phyloP scores from a whole-genome alignment of 108 stramenopile species.

The Epithemia pelagica region DNA sequence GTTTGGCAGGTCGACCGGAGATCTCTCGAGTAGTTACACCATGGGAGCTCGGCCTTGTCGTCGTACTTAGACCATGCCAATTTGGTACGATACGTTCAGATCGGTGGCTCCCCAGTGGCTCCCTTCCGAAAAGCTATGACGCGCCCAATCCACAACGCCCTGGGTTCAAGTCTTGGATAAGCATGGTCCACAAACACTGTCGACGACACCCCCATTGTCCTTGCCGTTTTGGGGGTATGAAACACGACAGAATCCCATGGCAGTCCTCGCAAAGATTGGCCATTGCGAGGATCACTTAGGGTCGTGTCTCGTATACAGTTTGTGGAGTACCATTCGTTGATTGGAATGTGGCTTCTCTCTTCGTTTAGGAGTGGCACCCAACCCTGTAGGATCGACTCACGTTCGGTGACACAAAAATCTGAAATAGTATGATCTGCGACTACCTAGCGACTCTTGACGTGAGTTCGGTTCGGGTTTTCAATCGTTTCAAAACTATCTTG shows the following conservation, averaged over 20 bases:
- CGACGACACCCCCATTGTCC: no score
- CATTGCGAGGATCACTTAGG: no score
- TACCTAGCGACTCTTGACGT: neutral
- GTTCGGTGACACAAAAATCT: no score
- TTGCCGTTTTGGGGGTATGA: neutral
- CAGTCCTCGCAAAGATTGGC: neutral
- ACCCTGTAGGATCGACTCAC: no score
- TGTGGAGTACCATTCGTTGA: no score
- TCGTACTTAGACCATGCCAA: neutral
- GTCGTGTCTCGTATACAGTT: no score
- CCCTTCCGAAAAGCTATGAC: neutral
- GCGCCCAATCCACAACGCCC: neutral
- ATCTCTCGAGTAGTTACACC: neutral
- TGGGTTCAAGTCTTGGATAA: neutral
- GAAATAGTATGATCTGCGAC: no score
- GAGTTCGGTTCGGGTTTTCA: neutral
- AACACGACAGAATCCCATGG: neutral
- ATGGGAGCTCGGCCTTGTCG: no score
- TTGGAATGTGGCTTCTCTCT: no score
- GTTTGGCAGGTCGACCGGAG: neutral
- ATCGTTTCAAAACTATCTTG: neutral
- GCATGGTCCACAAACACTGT: no score
- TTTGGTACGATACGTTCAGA: neutral
- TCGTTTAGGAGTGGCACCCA: no score
- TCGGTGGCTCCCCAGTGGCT: neutral